phyloP scores from a whole-genome alignment of 1,139 yeast species.

The Torulaspora globosa region DNA sequence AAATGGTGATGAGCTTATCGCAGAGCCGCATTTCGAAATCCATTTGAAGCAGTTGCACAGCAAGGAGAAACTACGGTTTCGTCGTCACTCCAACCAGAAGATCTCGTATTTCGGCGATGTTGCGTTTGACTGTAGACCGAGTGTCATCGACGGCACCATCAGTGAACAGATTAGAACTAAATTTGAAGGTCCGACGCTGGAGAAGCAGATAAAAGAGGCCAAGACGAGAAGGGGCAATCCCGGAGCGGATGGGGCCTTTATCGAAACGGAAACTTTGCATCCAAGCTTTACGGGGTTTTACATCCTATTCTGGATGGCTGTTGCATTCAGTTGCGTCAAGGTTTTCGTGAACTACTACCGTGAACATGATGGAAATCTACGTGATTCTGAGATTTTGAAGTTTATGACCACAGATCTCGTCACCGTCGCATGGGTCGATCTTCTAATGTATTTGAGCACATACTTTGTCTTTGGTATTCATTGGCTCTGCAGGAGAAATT shows the following conservation, averaged over 20 bases:
- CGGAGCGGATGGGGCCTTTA: constrained; percentile 16
- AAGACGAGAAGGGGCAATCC: constrained; percentile 15
- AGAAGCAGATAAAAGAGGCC: constrained; percentile 22
- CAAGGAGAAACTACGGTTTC: constrained; percentile 23
- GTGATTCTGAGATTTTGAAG: constrained; percentile 50
- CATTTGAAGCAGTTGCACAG: constrained; percentile 20
- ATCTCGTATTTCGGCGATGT: constrained; percentile 46
- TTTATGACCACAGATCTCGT: constrained; percentile 51
- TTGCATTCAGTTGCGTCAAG: constrained; percentile 50
- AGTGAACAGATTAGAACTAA: constrained; percentile 34
- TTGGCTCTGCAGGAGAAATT: constrained; percentile 41
- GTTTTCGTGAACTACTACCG: constrained; percentile 44
- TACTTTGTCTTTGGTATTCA: constrained; percentile 60
- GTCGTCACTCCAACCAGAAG: constrained; percentile 15
- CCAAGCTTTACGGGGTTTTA: constrained; percentile 57
- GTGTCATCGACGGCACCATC: constrained; percentile 47
- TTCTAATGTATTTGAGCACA: constrained; percentile 60
- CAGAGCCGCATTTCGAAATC: constrained; percentile 11
- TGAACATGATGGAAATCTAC: constrained; percentile 37
- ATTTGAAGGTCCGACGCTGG: constrained; percentile 34
- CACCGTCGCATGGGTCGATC: constrained; percentile 65
- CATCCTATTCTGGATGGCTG: constrained; percentile 64
- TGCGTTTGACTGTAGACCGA: constrained; percentile 42
- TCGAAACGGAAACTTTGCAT: constrained; percentile 15
- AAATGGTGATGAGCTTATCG: constrained; percentile 1